Base-by-base conservation (phyloP, 345 rosid genomes). In the Angophora floribunda region DNA sequence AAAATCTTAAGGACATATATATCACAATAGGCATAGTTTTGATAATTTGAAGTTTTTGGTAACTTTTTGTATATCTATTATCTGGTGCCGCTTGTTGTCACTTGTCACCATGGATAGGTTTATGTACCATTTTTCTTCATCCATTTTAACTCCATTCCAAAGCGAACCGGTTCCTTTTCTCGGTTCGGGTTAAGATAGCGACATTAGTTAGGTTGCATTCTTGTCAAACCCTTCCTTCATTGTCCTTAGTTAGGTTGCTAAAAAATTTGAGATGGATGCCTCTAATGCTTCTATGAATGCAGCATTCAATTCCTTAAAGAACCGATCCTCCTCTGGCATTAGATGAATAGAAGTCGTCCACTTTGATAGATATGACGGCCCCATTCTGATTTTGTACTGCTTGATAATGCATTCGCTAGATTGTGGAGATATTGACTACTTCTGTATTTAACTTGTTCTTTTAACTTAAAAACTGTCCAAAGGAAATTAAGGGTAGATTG, bases 1-100 rank as follows among this genome's bases (percentile, higher is more conserved):
- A 0, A 3, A 0, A 0, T 17, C 2, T 55, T 55, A 0, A 21
- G 22, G 12, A 5, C 9, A 55, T 55, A 0, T 55, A 11, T 22
- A 26, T 55, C 4, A 55, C 0, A 4, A 0, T 55, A 28, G 6
- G 61, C 7, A 55, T 9, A 55, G 5, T 55, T 22, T 55, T 11
- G 61, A 22, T 22, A 4, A 55, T 55, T 55, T 55, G 0, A 55
- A 12, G 6, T 55, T 53, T 55, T 22, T 22, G 28, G 1, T 55
- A 12, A 12, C 13, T 55, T 55, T 55, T 55, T 55, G 0, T 30
- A 49, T 63, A 67, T 86, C 3, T 70, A 61, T 86, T 57, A 13
- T 86, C 0, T 2, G 16, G 52, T 45, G 26, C 24, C 87, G n/a
- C 22, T n/a, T 51, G 7, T 24, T 70, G 61, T 22, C 0, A 55